Evolutionary conservation across 768 basidiomycete species (phyloP), one percentile per base, ranked within the genome.

Genomic region (Mycena rebaudengoi): DNA sequence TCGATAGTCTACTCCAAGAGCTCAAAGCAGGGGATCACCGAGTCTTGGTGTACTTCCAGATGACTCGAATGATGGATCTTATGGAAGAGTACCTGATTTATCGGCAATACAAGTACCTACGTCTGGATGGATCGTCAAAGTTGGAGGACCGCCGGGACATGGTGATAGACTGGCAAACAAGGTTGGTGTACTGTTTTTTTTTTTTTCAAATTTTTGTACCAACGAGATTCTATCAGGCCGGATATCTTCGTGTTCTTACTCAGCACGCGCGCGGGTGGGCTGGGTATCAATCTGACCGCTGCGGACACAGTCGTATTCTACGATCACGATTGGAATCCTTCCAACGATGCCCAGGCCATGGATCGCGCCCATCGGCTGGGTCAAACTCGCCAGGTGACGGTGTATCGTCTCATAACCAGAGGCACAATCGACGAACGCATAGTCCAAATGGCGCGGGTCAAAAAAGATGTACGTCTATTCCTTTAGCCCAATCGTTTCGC

Each of bases 1-100:
- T 99, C 48, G 98, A 99, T 75, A 72, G 83, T 21, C 80, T 99
- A n/a, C 82, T 99, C 8, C 91, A 94, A 64, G 94, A 97, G 71
- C 88, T 99, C 60, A 99, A 98, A 79, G 84, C 88, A 33, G 92
- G 90, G 1, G 96, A 96, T 64, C 98, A 99, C 77, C 90, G 96
- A 45, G 95, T 97, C 14, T 78, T 99, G 70, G 85, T 99, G 20
- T 99, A 99, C 79, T 99, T 98, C 89, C 98, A 99, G 77, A 99
- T 99, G 98, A 99, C 97, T 13, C 88, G 91, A 62, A 99, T 99
- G 98, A 98, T 99, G 91, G 96, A 98, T 75, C 82, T 99, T 50
- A 96, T 99, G 88, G 98, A 99, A 76, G 98, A 99, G 75, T 99
- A 98, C 75, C 83, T 99, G 63, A 94, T 98, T 60, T 98, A 92